A percentile compares a stretch with the other conserved stretches of the same genome.
Conservation (phyloP, 2,329 filamentous ascomycete genomes). For the Sclerotinia sclerotiorum region DNA sequence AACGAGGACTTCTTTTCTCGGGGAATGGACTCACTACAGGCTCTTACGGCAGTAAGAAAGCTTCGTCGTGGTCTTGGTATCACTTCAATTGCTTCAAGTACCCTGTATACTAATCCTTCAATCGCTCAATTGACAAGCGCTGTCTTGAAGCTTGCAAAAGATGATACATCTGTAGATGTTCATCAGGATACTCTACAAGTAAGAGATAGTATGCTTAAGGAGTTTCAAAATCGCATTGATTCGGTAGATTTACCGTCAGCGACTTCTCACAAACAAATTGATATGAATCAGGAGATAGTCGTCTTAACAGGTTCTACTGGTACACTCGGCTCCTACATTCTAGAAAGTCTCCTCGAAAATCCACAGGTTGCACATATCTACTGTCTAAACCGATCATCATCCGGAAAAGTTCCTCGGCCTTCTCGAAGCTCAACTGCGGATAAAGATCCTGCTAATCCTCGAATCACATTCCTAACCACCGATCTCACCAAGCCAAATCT, state of each 20-base stretch:
- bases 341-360: not conserved
- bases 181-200: not conserved
- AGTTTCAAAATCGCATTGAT: not conserved
- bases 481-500: not conserved
- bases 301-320: not conserved
- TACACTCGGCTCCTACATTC: not conserved
- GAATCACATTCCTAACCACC: not conserved
- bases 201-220: not conserved
- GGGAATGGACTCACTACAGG: not conserved
- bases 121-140: not conserved
- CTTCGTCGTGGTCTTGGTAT: not conserved
- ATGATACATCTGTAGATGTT: not conserved
- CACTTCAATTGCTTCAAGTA: not conserved
- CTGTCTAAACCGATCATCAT: conserved; percentile 1
- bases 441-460: conserved; percentile 10
- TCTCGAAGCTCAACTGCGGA: not conserved
- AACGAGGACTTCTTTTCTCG: not conserved
- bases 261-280: not conserved
- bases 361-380: not conserved
- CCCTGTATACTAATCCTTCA: not conserved
- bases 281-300: not conserved
- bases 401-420: too few relatives aligned
- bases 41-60: not conserved
- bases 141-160: not conserved
- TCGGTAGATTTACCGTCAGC: not conserved